Base-by-base conservation (phyloP, 1,139 yeast species). In the Suhomyces atakaporum region DNA sequence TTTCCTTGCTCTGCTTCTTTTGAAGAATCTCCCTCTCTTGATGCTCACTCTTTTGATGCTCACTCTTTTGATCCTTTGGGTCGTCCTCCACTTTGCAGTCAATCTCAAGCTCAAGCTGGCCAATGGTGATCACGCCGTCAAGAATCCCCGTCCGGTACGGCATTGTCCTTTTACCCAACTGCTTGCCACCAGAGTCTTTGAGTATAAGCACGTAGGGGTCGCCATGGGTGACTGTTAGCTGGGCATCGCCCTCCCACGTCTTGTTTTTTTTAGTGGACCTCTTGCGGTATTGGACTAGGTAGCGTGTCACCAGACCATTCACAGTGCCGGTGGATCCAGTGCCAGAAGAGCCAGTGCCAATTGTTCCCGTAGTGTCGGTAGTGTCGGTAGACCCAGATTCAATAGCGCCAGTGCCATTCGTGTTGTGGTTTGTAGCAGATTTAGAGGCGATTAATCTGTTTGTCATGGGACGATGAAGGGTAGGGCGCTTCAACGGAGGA, bases 171-270 rank as follows among this genome's bases (percentile, higher is more conserved):
- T 37, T 42, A 12, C 42, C 37, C 27, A 44, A 30, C 15, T 31
- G 33, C 22, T 46, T 47, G 1, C 50, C 49, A 13, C 34, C 38
- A 2, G 40, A 13, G 29, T 46, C 50, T 27, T 46, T 49, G 16
- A 47, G 40, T 1, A 28, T n/a, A 5, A 47, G 24, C 1, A 27
- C 11, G 8, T 36, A 31, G 5, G 44, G 13, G 5, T 27, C 14
- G 3, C 32, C 35, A 20, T 28, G 33, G 3, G 30, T 14, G 12
- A 40, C 40, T 3, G 34, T 29, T 19, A 86, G 66, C 16, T 62
- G 59, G 0, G 96, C 97, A 61, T 92, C 98, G 3, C 95, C 96
- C 40, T 88, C 95, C 98, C 98, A 92, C 0, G 90, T 82, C 56
- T 90, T 90, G 58, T 89, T 81, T 67, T 90, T 89, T 60, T 85